Evolutionary conservation across 1,139 yeast genomes (phyloP).

Genomic region (Debaryomycetaceae sp.): DNA sequence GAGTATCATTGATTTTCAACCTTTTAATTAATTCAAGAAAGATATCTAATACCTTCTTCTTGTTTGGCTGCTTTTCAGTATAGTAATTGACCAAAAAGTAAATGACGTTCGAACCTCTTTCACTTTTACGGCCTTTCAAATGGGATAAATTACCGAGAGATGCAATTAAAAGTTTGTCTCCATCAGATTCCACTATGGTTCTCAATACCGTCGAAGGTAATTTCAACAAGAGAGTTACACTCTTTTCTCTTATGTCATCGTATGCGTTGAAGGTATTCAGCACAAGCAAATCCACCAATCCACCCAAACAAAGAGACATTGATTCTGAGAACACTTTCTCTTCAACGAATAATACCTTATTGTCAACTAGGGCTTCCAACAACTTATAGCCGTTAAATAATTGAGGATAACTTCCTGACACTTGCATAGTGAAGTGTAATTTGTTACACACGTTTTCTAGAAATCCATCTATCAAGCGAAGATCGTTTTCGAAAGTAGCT

Average conservation of each 20-base stretch:
- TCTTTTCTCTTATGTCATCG: conserved; percentile 64
- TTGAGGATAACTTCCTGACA: conserved; percentile 52
- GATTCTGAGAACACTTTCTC: not conserved
- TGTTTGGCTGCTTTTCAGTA: conserved; percentile 10
- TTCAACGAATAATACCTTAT: not conserved
- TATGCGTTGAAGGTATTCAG: conserved; percentile 67
- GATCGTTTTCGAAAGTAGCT: not conserved
- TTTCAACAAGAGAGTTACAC: conserved; percentile 48
- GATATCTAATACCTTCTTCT: conserved; percentile 17
- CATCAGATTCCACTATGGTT: not conserved
- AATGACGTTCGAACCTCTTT: conserved; percentile 73
- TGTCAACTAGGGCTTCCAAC: conserved; percentile 43
- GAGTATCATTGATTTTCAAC: conserved; percentile 13
- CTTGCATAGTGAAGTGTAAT: not conserved
- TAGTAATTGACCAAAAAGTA: conserved; percentile 42
- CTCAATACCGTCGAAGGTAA: conserved; percentile 33
- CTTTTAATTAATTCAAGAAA: conserved; percentile 27
- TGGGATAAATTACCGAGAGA: conserved; percentile 48
- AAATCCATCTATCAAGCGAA: not conserved
- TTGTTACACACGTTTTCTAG: not conserved
- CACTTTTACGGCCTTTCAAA: conserved; percentile 69
- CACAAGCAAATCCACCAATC: conserved; percentile 45
- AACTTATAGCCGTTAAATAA: conserved; percentile 49
- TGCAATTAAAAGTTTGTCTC: conserved; percentile 20
- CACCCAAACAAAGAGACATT: not conserved